Conservation (phyloP, 306 rosid species). For the Castanea mollissima region DNA sequence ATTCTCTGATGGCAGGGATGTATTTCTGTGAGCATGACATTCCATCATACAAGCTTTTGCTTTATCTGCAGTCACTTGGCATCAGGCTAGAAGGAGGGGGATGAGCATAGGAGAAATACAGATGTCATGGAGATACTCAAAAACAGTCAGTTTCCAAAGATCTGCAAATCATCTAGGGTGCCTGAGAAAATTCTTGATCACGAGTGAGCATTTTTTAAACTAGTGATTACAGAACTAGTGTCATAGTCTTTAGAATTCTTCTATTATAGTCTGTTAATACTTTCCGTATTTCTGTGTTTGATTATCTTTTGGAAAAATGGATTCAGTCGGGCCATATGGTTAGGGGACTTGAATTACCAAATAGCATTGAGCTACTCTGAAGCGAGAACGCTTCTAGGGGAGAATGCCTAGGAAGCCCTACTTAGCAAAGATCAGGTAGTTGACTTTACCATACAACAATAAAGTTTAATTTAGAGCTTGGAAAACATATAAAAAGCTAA, state of each 20-base stretch:
- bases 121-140: constrained; percentile 72
- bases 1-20: constrained; percentile 61
- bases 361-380: constrained; percentile 78
- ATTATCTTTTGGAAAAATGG: constrained; percentile 15
- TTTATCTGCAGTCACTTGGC: constrained; percentile 74
- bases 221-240: constrained; percentile 7
- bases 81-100: constrained; percentile 77
- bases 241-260: neutral
- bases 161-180: constrained; percentile 53
- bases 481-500: neutral
- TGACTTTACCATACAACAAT: neutral
- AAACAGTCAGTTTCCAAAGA: constrained; percentile 66
- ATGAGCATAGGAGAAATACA: constrained; percentile 60
- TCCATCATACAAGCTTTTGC: constrained; percentile 64
- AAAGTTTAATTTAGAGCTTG: neutral
- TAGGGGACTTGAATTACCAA: constrained; percentile 96
- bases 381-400: constrained; percentile 62
- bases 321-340: constrained; percentile 85
- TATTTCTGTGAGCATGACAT: constrained; percentile 73
- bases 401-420: constrained; percentile 73
- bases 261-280: neutral
- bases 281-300: constrained; percentile 25
- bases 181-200: constrained; percentile 83
- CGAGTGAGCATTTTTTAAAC: constrained; percentile 61
- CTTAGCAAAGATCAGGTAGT: constrained; percentile 87